Percentiles rank a stretch among this genome's conserved stretches.
These are phyloP conservation scores for Lithospermum erythrorhizon DNA, from an alignment of 257 asterid species.

Conservation along the genomic window DNA sequence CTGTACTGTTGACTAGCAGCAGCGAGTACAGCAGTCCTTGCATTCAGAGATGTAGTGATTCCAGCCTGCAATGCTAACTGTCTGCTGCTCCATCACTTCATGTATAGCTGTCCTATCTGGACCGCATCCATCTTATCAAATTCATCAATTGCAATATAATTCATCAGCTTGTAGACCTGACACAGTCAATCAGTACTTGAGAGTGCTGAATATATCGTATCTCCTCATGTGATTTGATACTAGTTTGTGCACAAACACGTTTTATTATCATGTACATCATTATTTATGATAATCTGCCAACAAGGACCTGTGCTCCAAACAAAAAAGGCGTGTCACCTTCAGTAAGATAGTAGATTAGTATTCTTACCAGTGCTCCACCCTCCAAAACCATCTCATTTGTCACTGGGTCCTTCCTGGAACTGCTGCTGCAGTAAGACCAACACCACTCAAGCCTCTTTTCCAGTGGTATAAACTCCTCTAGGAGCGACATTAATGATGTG, in stretches of 20 bases:
- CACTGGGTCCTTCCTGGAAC: slow-evolving; percentile 94
- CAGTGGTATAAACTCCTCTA: slow-evolving; percentile 91
- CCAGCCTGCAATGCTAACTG: slow-evolving; percentile 99
- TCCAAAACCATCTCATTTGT: slow-evolving; percentile 95
- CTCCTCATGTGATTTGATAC: background rate
- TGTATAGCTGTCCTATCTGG: slow-evolving; percentile 94
- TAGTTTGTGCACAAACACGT: background rate
- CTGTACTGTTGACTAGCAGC: slow-evolving; percentile 97
- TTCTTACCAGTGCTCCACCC: slow-evolving; percentile 96
- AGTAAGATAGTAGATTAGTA: slow-evolving; percentile 3
- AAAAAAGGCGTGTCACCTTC: background rate
- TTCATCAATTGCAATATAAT: slow-evolving; percentile 94
- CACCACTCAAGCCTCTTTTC: slow-evolving; percentile 98
- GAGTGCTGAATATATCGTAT: background rate
- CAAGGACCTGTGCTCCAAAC: background rate
- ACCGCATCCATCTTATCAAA: slow-evolving; percentile 98
- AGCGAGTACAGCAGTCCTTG: slow-evolving; percentile 96
- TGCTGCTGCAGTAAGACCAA: slow-evolving; percentile 99
- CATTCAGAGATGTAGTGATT: slow-evolving; percentile 94
- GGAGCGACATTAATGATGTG: slow-evolving; percentile 97
- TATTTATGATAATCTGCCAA: background rate
- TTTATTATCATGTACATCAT: background rate
- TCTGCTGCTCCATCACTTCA: slow-evolving; percentile 99
- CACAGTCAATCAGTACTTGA: slow-evolving; percentile 1
- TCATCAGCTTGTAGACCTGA: slow-evolving; percentile 92